phyloP scores from a whole-genome alignment of 768 basidiomycete genomes.

The Baorangia bicolor region DNA sequence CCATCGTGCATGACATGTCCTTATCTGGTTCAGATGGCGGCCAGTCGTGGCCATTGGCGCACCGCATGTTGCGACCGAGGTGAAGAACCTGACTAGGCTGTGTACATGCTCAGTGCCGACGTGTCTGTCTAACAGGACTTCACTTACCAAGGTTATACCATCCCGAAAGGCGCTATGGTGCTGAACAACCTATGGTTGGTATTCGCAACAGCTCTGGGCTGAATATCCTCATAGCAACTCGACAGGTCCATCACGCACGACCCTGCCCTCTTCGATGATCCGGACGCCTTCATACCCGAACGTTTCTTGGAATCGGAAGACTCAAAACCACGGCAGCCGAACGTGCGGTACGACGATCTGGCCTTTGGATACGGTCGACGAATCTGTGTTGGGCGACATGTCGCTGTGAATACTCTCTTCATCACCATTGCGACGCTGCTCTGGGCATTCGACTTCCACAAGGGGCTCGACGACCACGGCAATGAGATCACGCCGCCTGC shows the following conservation, averaged over 20 bases:
- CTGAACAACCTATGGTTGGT: conserved; percentile 1
- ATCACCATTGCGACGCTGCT: conserved; percentile 8
- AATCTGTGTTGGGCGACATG: conserved; percentile 4
- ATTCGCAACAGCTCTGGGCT: neutral
- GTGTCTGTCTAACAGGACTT: neutral
- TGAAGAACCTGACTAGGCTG: neutral
- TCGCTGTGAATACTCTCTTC: conserved; percentile 8
- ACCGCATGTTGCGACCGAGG: conserved; percentile 6
- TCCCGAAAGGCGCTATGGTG: conserved; percentile 6
- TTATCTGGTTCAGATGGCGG: conserved; percentile 2
- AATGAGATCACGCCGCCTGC: conserved; percentile 6
- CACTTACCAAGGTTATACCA: neutral
- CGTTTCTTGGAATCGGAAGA: conserved; percentile 8
- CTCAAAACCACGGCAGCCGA: neutral
- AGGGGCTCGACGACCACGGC: conserved; percentile 2
- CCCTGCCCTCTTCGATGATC: conserved; percentile 6
- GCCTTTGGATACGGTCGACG: conserved; percentile 15
- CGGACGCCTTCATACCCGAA: conserved; percentile 17
- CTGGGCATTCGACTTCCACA: conserved; percentile 9
- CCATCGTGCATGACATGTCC: too few species aligned
- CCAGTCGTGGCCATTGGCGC: conserved; percentile 4
- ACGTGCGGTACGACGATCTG: conserved; percentile 11
- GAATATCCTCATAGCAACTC: neutral
- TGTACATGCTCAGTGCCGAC: neutral
- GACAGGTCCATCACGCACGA: conserved; percentile 9